Evolutionary conservation across 768 basidiomycete species (phyloP), one percentile per base, ranked within the genome.

Genomic region (Phanerodontia chrysosporium): DNA sequence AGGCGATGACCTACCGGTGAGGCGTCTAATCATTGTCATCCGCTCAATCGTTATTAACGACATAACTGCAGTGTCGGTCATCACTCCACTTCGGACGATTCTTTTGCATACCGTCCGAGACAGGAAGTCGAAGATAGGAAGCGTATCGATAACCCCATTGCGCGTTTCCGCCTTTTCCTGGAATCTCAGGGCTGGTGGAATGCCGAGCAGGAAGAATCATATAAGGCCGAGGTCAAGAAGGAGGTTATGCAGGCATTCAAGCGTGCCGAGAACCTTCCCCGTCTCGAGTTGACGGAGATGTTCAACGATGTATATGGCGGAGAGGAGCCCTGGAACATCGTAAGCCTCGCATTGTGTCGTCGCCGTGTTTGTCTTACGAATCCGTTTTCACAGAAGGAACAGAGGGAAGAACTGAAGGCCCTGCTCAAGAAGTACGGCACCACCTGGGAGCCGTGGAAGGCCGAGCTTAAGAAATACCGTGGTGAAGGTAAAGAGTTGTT

Each of bases 71-170:
- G 89, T 27, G 87, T 97, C 13, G 90, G 94, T n/a, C 94, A 98
- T 69, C 93, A 95, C 69, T 93, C 91, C 18, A 95, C 92, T 0
- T 96, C 95, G 10, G 95, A 98, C 66, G 95, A 98, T 72, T 95
- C 93, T 4, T 95, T 91, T 66, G 95, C 94, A 22, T 98, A 98
- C 71, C 85, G 95, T 42, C 81, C 90, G 1, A 83, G 90, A 21
- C 83, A 91, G 57, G 95, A 96, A 67, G 95, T 97, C 29, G 92
- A 96, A 72, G 89, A 95, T 65, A 83, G 89, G 67, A 95, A 92
- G 74, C 86, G 90, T 30, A 85, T 97, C 57, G 92, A 96, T 62
- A 95, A 95, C 69, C 94, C 94, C 1, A 84, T 94, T 58, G 79
- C 80, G 25, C 86, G 94, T 29, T 91, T 95, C 72, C 82, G 92